Base-by-base conservation (phyloP, 345 rosid genomes). In the Bruguiera gymnorhiza region DNA sequence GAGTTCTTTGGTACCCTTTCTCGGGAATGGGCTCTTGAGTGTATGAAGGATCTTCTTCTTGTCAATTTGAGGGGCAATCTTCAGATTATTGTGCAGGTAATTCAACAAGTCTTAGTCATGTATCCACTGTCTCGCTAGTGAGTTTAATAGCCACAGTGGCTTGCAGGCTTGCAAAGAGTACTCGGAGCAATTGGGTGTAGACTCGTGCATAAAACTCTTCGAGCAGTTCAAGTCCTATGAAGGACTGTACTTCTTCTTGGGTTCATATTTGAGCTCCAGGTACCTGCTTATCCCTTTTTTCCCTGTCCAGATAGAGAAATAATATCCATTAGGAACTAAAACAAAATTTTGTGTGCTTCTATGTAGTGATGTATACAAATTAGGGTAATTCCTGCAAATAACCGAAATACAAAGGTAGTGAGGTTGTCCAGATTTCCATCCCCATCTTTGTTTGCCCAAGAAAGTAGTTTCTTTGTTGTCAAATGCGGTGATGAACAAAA, bases 1-100 rank as follows among this genome's bases (percentile, higher is more conserved):
- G 98, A 93, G 83, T 93, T 93, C 80, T 88, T 93, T 60, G 98
- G 98, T 46, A 89, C 97, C 68, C 94, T 93, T 60, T 93, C 98
- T 36, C 82, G 88, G 58, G 98, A 93, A 52, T 93, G 98, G 98
- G 98, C 96, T 66, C 81, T 93, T 81, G 98, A 93, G 82, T 91
- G 98, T 88, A 93, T 93, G 97, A 93, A 91, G 77, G 98, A 93
- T 79, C 97, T 93, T 75, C 77, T 91, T 67, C 83, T 93, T 69
- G 97, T 89, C 74, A 93, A 93, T 76, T 78, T 87, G 65, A 85
- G 98, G 66, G 98, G 87, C 80, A 93, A 93, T 76, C 92, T 93
- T 76, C 98, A 93, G 87, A 93, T 93, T 71, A 93, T 93, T 26
- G 98, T 93, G 74, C 98, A 93, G 88, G 96, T 84, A 79, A 37